A percentile compares a stretch with the other conserved stretches of the same genome.
Conservation (phyloP, 1,284 basidiomycete genomes). For the Naganishia liquefaciens region DNA sequence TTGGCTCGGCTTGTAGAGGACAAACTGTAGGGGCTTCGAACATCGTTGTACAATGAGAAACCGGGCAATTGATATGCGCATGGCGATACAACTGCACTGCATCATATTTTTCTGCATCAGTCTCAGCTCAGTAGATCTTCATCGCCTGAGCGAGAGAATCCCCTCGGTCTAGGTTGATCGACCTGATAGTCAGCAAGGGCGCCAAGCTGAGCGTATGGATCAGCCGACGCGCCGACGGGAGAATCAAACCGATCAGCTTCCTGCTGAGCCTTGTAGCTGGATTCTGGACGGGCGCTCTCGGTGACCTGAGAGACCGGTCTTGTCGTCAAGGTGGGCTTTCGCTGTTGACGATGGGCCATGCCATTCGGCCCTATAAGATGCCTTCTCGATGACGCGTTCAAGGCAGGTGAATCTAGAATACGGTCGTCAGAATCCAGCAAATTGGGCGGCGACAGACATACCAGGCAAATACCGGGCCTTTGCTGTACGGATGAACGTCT, state of each 20-base stretch:
- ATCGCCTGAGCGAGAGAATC: conserved; percentile 39
- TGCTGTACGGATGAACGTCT: conserved; percentile 55
- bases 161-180: conserved; percentile 49
- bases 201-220: conserved; percentile 51
- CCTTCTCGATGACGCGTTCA: conserved; percentile 52
- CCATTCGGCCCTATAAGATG: conserved; percentile 48
- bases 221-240: conserved; percentile 34
- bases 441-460: conserved; percentile 1
- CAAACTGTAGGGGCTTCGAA: background rate
- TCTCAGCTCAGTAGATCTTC: conserved; percentile 28
- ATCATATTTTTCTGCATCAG: background rate
- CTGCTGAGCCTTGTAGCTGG: conserved; percentile 33
- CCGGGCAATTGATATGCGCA: background rate
- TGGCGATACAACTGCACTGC: background rate
- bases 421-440: background rate
- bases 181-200: conserved; percentile 46
- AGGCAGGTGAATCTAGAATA: conserved; percentile 47
- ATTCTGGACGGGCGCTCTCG: conserved; percentile 28
- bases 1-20: conserved; percentile 33
- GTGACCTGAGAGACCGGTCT: conserved; percentile 15
- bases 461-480: conserved; percentile 48
- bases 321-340: conserved; percentile 16
- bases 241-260: conserved; percentile 32
- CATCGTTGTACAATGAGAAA: background rate
- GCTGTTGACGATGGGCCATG: conserved; percentile 24